Conservation (phyloP, 2,329 filamentous ascomycete species). For the Aspergillus caelatus region DNA sequence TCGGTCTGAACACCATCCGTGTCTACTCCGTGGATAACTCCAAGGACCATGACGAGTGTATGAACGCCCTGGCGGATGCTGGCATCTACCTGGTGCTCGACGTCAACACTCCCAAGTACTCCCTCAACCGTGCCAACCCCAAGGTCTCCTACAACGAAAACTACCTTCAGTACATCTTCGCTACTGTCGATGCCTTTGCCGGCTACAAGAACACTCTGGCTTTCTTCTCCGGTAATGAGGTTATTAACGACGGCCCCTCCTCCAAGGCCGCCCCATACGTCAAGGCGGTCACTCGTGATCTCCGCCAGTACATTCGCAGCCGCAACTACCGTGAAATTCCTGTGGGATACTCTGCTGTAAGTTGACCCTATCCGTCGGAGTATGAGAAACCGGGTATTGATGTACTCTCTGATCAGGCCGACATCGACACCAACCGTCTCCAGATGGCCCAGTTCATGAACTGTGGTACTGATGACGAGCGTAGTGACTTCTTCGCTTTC, state of each 20-base stretch:
- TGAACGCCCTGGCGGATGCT: constrained; percentile 76
- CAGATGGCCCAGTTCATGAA: constrained; percentile 92
- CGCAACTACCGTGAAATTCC: constrained; percentile 67
- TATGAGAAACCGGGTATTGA: not conserved
- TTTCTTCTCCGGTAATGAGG: constrained; percentile 82
- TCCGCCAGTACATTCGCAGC: constrained; percentile 68
- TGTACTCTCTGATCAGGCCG: constrained; percentile 53
- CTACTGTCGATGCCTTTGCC: constrained; percentile 81
- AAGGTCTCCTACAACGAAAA: constrained; percentile 78
- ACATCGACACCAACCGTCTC: constrained; percentile 81
- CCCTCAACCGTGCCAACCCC: constrained; percentile 77
- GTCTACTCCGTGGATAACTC: constrained; percentile 93
- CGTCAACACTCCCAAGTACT: constrained; percentile 89
- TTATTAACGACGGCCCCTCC: constrained; percentile 70
- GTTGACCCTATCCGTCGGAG: constrained; percentile 4
- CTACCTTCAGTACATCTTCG: constrained; percentile 84
- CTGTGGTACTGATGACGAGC: constrained; percentile 80
- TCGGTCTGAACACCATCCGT: constrained; percentile 88
- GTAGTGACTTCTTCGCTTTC: constrained; percentile 87
- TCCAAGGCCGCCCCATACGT: constrained; percentile 71
- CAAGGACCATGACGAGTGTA: constrained; percentile 78
- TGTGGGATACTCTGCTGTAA: constrained; percentile 69
- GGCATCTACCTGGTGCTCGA: constrained; percentile 92
- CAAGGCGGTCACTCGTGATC: constrained; percentile 78
- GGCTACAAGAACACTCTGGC: constrained; percentile 85